A percentile compares a stretch with the other conserved stretches of the same genome.
Evolutionary conservation across 2,329 filamentous ascomycete species (phyloP).

Genomic region (Colletotrichum chlorophyti): DNA sequence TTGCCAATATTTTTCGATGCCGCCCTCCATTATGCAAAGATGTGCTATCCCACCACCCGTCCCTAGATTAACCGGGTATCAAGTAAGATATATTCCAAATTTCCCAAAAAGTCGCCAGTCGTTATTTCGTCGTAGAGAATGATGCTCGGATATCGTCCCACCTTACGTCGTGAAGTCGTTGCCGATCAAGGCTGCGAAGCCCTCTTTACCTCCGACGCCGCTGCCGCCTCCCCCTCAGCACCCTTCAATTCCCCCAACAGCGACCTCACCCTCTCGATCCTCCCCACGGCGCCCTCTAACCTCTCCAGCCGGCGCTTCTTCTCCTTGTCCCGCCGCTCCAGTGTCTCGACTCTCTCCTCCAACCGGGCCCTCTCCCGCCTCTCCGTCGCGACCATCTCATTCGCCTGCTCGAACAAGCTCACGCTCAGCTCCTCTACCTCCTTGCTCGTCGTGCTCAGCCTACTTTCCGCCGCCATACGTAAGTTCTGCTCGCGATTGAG

Average conservation of each 20-base stretch:
- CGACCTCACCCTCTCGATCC: conserved; percentile 74
- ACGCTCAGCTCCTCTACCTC: conserved; percentile 83
- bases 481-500: conserved; percentile 71
- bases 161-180: conserved; percentile 6
- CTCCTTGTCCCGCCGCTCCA: conserved; percentile 75
- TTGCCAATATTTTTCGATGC: background rate
- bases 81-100: too few species aligned
- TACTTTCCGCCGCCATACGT: conserved; percentile 72
- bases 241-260: conserved; percentile 53
- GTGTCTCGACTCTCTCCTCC: conserved; percentile 71
- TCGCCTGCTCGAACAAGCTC: conserved; percentile 80
- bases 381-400: conserved; percentile 86
- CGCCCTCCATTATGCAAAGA: background rate
- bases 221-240: background rate
- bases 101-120: background rate
- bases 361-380: conserved; percentile 73
- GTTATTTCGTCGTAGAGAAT: conserved; percentile 18
- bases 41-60: background rate
- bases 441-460: conserved; percentile 68
- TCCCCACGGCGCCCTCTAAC: conserved; percentile 72
- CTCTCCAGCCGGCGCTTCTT: conserved; percentile 73
- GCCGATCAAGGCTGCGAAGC: background rate
- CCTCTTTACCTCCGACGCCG: conserved; percentile 4
- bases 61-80: too few species aligned
- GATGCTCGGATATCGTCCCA: background rate